Evolutionary conservation across 495 filamentous ascomycete species (phyloP).

Genomic region (Podospora anserina): DNA sequence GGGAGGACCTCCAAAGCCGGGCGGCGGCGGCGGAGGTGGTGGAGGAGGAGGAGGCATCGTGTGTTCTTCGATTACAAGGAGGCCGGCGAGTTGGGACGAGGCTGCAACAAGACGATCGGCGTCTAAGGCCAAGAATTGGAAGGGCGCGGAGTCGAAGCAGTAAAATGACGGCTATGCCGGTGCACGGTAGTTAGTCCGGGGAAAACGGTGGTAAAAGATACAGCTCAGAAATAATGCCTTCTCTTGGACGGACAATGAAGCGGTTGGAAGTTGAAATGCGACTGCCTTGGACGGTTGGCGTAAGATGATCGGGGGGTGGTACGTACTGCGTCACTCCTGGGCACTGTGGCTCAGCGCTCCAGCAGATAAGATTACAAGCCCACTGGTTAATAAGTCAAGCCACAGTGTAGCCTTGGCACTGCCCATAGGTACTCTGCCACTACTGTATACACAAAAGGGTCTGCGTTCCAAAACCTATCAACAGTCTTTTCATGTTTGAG

Average conservation of each 20-base stretch:
- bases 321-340: constrained; percentile 20
- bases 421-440: not conserved
- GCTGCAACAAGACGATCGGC: constrained; percentile 6
- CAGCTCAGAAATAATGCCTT: not conserved
- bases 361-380: constrained; percentile 1
- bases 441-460: too few species aligned
- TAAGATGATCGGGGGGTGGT: not conserved
- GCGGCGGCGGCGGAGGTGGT: constrained; percentile 28
- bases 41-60: constrained; percentile 31
- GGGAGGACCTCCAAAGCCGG: constrained; percentile 28
- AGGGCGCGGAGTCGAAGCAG: not conserved
- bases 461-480: not conserved
- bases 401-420: not conserved
- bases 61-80: not conserved
- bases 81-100: not conserved
- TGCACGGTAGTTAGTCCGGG: not conserved
- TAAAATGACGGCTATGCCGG: not conserved
- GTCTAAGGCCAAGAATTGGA: not conserved
- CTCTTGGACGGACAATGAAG: not conserved
- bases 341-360: constrained; percentile 4
- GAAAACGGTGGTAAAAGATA: not conserved
- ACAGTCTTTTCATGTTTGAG: not conserved
- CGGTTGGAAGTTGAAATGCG: not conserved
- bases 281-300: constrained; percentile 6
- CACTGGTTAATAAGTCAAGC: constrained; percentile 4